phyloP scores from a whole-genome alignment of 176 grass and related monocot species.

The Triticum turgidum region DNA sequence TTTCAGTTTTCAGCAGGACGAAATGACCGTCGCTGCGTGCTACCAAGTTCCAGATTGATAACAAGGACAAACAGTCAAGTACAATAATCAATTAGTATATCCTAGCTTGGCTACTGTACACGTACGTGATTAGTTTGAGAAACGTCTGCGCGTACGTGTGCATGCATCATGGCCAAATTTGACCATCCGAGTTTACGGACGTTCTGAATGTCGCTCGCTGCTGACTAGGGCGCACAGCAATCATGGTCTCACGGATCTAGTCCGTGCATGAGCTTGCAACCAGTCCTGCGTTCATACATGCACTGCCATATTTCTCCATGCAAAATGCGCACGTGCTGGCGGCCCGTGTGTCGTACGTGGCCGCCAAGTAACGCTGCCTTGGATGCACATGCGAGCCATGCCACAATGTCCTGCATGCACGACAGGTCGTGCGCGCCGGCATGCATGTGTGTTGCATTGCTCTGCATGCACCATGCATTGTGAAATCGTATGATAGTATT shows the following conservation, averaged over 20 bases:
- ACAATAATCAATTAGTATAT: too few species aligned
- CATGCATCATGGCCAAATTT: not conserved
- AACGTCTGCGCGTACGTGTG: not conserved
- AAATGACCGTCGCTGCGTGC: not conserved
- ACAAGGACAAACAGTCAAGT: too few species aligned
- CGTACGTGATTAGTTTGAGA: not conserved
- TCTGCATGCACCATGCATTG: too few species aligned
- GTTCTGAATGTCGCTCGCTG: not conserved
- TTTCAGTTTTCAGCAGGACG: not conserved
- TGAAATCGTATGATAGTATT: too few species aligned
- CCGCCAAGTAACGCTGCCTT: not conserved
- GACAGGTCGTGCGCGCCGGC: not conserved
- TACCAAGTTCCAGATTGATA: too few species aligned
- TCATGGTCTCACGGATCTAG: not conserved
- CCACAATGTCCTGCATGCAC: not conserved
- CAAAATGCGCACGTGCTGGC: not conserved
- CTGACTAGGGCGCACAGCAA: not conserved
- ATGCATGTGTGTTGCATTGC: not conserved
- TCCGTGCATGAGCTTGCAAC: not conserved
- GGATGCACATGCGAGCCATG: not conserved
- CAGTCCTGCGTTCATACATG: not conserved
- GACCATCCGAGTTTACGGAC: not conserved
- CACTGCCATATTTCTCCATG: not conserved
- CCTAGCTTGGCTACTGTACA: too few species aligned
- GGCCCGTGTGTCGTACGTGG: not conserved